Base-by-base conservation (phyloP, 176 grass and related monocot genomes). In the Musa schizocarpa region DNA sequence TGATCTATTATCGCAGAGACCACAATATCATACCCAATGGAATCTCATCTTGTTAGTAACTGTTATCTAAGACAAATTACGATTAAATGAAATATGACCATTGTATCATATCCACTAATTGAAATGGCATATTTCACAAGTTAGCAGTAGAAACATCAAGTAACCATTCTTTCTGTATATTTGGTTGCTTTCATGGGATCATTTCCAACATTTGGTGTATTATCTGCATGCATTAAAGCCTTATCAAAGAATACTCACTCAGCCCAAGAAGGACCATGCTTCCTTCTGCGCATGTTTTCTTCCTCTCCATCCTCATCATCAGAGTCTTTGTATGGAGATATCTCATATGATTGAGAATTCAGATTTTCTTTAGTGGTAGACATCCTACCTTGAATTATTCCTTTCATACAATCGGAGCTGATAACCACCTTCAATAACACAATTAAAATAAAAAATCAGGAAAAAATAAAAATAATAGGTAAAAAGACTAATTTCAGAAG, bases 311-410 rank as follows among this genome's bases (percentile, higher is more conserved):
- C 76, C 52, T 74, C 82, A 52, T 90, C 86, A 64, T 82, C 84
- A 81, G 92, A 89, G 71, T 89, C 81, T 78, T 78, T 69, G 63
- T 77, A 96, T 21, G 92, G 86, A 52, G 86, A 81, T 84, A 96
- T 89, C 77, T 81, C 82, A 83, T 96, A 92, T 3, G 79, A 74
- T 88, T 92, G 81, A 48, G 61, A 53, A 50, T 71, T 13, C 69
- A 77, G 67, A 72, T 64, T 49, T 59, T 78, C 1, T 14, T 12
- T 24, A 24, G 82, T 76, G 80, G 59, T 83, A 79, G 25, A 22
- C 4, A 23, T 25, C 13, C 27, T 70, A 17, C 68, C 62, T 25
- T 50, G n/a, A 49, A 76, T 62, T 82, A 62, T 19, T 12, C 54
- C 19, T 13, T 77, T 21, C 2, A 13, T 54, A 81, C 74, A 55